A percentile compares a stretch with the other conserved stretches of the same genome.
Conservation (phyloP, 352 stramenopile species). For the Globisporangium alternatum region DNA sequence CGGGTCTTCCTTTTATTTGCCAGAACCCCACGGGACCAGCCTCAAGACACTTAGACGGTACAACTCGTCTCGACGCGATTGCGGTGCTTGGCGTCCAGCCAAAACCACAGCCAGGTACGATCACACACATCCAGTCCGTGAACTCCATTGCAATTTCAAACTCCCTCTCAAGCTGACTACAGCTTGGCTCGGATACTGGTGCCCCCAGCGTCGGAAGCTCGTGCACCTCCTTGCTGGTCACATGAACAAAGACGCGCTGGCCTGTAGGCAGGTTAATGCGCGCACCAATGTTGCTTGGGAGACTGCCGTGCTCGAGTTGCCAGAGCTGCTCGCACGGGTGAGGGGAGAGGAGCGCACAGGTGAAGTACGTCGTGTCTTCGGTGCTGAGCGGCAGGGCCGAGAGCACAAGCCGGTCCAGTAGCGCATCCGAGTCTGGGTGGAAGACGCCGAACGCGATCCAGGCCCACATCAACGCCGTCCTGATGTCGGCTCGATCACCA, state of each 20-base stretch:
- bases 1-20: no score
- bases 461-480: neutral
- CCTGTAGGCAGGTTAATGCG: neutral
- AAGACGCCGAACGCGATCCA: no score
- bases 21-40: no score
- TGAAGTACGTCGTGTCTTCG: neutral
- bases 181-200: neutral
- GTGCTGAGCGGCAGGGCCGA: neutral
- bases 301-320: neutral
- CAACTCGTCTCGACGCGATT: neutral
- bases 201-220: neutral
- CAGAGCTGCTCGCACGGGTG: neutral
- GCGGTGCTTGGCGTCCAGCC: neutral
- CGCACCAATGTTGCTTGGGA: neutral
- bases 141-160: constrained; percentile 1
- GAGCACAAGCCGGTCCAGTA: neutral
- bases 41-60: neutral
- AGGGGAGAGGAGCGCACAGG: neutral
- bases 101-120: neutral
- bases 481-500: neutral
- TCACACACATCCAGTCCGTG: neutral
- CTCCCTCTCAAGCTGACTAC: no score
- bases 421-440: neutral
- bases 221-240: no score
- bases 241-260: neutral